Evolutionary conservation across 805 yeast species (phyloP), one percentile per base, ranked within the genome.

Genomic region (Candida vaughaniae): DNA sequence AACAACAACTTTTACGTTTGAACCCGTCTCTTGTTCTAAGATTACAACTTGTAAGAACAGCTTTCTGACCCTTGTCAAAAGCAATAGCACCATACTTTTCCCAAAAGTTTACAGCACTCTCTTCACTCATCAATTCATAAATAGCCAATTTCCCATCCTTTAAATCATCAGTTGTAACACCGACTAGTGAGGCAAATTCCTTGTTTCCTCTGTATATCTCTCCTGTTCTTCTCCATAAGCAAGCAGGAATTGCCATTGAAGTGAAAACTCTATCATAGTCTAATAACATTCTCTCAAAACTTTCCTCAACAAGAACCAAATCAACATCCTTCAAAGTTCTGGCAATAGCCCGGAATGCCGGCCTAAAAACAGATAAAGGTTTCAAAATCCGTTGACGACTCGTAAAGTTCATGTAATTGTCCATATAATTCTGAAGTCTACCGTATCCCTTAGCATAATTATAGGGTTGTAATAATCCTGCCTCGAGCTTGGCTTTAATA

Each of bases 161-260:
- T 52, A 91, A 64, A 55, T 89, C 96, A 55, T 90, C 97, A 1
- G 91, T 87, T 19, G 80, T 76, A 16, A 87, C 95, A 15, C 89
- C 95, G 2, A 91, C 96, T 38, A 91, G 61, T 1, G 90, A 84
- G 0, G 97, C 98, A 75, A 91, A 91, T 57, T 91, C 98, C 56
- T 90, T 89, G 60, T 91, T 91, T 0, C 96, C 98, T 43, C 97
- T 64, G 51, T 87, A 91, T 3, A 91, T 91, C 49, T 91, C 98
- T 2, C 98, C 98, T 0, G 98, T 90, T 50, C 98, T 80, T 56
- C 98, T 69, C 97, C 98, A 91, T 19, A 91, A 69, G 62, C 98
- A 91, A 1, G 97, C 96, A 1, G 98, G 98, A 43, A 91, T 88
- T 5, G 97, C 96, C 96, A 91, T 89, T 3, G 95, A 84, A 0